These are phyloP conservation scores for Funneliformis mosseae DNA, from an alignment of 192 early-diverging fungal species.

Conservation along the genomic window DNA sequence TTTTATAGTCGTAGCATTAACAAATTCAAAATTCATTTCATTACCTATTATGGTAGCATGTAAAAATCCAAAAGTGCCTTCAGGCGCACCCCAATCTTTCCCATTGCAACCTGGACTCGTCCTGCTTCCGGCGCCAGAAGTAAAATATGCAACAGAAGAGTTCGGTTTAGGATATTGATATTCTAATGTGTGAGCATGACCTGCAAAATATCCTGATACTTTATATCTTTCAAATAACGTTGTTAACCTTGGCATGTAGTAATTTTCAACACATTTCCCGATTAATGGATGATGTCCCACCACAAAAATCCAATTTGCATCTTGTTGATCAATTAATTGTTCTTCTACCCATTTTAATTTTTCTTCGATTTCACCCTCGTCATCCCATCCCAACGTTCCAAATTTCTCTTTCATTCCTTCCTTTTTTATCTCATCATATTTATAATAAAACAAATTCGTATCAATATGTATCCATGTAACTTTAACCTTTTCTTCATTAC, in stretches of 20 bases:
- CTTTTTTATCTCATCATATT: background rate
- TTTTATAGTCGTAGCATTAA: constrained; percentile 3
- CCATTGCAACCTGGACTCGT: background rate
- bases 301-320: constrained; percentile 28
- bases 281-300: constrained; percentile 29
- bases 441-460: constrained; percentile 7
- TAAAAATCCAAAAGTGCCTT: constrained; percentile 14
- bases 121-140: constrained; percentile 15
- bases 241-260: background rate
- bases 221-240: constrained; percentile 2
- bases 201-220: constrained; percentile 18
- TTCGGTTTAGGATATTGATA: background rate
- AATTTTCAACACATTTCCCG: background rate
- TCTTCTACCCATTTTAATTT: constrained; percentile 25
- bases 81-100: background rate
- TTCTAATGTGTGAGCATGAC: constrained; percentile 18
- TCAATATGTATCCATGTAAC: constrained; percentile 24
- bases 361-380: background rate
- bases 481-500: background rate
- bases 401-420: background rate
- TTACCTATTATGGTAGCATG: background rate
- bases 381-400: background rate
- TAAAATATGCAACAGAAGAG: constrained; percentile 16
- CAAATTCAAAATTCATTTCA: background rate
- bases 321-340: constrained; percentile 12